Base-by-base conservation (phyloP, 2,329 filamentous ascomycete genomes). In the Diplocarpon mali region DNA sequence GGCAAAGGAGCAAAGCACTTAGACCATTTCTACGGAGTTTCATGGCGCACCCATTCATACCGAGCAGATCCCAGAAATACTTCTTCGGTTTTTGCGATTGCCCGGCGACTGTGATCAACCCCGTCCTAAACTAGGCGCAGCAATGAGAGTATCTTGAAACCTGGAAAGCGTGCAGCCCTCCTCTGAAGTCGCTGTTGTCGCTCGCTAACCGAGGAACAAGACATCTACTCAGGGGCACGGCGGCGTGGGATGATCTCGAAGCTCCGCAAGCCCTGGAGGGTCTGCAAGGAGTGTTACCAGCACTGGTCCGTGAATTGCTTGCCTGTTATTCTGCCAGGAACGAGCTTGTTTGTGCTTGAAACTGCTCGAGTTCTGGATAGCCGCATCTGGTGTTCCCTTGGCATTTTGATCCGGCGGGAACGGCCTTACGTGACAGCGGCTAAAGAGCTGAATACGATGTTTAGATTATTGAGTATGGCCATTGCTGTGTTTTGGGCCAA, bases 1-100 rank as follows among this genome's bases (percentile, higher is more conserved):
- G 46, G 44, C 40, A 46, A 42, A 51, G 47, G 41, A 45, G 34
- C 5, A 38, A 44, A 42, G 50, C 15, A 27, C 42, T 20, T 38
- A 49, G 40, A 11, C 30, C 29, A 44, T 49, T 50, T 48, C 40
- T 45, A 24, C 24, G 45, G 46, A 49, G 53, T 56, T 56, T 54
- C 52, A 56, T 39, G 40, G 38, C 42, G 24, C 38, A 20, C 36
- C 34, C 35, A 43, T 27, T 30, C 38, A 36, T 17, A 16, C 24
- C n/a, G 20, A 16, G 40, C 17, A 48, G 24, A 15, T 32, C 41
- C 20, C 30, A 28, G 17, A 42, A 32, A 29, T 15, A 30, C 31
- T 20, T 28, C 7, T 16, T 43, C 31, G n/a, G 12, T 27, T 16
- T 15, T 40, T 28, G 14, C 41, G 36, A 35, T 42, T 39, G n/a